Evolutionary conservation across 176 grass and related monocot genomes (phyloP).

Genomic region (Saccharum spontaneum): DNA sequence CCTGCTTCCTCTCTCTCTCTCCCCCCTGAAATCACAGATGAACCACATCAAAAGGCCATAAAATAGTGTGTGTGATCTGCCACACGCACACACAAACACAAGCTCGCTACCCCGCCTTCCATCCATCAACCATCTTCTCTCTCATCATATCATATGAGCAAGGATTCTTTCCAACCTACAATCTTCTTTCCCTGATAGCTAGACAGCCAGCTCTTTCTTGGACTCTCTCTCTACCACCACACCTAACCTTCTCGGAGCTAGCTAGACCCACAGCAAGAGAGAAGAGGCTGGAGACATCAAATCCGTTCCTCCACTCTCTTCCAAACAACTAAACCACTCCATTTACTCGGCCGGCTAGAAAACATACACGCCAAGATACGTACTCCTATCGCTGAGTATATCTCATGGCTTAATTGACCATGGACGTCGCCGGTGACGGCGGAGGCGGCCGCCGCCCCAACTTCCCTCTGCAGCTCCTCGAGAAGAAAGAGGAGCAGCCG

Average conservation of each 20-base stretch:
- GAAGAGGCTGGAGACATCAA: slow-evolving; percentile 43
- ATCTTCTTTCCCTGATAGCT: slow-evolving; percentile 53
- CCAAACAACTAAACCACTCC: slow-evolving; percentile 38
- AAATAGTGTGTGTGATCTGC: slow-evolving; percentile 71
- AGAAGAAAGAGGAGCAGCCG: slow-evolving; percentile 88
- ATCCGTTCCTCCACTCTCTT: slow-evolving; percentile 42
- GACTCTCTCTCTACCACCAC: slow-evolving; percentile 35
- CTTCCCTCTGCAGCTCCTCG: slow-evolving; percentile 85
- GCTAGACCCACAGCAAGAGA: slow-evolving; percentile 34
- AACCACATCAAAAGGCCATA: slow-evolving; percentile 59
- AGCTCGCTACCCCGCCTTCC: neutral
- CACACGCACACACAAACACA: slow-evolving; percentile 47
- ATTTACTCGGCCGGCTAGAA: slow-evolving; percentile 37
- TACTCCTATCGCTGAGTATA: slow-evolving; percentile 10
- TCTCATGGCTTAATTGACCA: slow-evolving; percentile 58
- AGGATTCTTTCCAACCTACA: slow-evolving; percentile 62
- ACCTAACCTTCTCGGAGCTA: slow-evolving; percentile 47
- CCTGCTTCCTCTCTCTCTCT: slow-evolving; percentile 39
- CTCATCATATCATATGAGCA: slow-evolving; percentile 62
- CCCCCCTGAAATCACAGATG: slow-evolving; percentile 41
- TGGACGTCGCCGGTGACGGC: slow-evolving; percentile 55
- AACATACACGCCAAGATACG: slow-evolving; percentile 12
- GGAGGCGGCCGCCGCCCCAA: slow-evolving; percentile 68
- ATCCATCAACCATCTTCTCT: slow-evolving; percentile 28
- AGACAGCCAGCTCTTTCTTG: slow-evolving; percentile 41